These are phyloP conservation scores for Verbena officinalis DNA, from an alignment of 257 asterid genomes.

Conservation along the genomic window DNA sequence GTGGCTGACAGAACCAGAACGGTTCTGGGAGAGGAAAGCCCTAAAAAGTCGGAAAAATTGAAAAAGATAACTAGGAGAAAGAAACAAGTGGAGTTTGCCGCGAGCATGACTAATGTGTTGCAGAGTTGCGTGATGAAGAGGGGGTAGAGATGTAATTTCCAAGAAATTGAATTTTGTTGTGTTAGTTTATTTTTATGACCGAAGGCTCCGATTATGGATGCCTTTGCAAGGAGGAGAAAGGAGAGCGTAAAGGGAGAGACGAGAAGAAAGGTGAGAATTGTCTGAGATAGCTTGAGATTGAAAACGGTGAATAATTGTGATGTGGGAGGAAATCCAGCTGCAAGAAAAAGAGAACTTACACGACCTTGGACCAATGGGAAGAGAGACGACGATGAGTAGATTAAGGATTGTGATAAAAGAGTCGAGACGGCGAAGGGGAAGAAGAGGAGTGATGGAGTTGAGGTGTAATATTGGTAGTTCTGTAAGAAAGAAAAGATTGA, in stretches of 20 bases:
- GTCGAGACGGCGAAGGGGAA: constrained; percentile 67
- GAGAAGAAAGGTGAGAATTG: constrained; percentile 34
- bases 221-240: constrained; percentile 62
- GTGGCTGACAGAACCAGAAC: constrained; percentile 38
- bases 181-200: constrained; percentile 9
- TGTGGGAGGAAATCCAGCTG: constrained; percentile 70
- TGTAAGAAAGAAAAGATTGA: constrained; percentile 70
- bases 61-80: constrained; percentile 40
- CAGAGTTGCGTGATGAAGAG: constrained; percentile 60
- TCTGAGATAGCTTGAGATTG: constrained; percentile 68
- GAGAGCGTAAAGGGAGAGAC: constrained; percentile 44
- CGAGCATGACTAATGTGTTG: constrained; percentile 46
- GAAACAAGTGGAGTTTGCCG: constrained; percentile 61
- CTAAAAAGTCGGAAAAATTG: constrained; percentile 40
- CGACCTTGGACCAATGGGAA: constrained; percentile 42
- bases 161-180: constrained; percentile 20
- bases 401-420: constrained; percentile 54
- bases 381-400: constrained; percentile 41
- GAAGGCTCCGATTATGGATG: constrained; percentile 38
- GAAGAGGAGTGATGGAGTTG: constrained; percentile 56
- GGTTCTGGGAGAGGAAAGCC: constrained; percentile 33
- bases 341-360: constrained; percentile 51
- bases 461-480: constrained; percentile 60
- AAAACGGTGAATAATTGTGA: constrained; percentile 50
- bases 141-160: constrained; percentile 42